A percentile compares a stretch with the other conserved stretches of the same genome.
Evolutionary conservation across 805 yeast genomes (phyloP).

Genomic region (Sugiyamaella qingdaonensis): DNA sequence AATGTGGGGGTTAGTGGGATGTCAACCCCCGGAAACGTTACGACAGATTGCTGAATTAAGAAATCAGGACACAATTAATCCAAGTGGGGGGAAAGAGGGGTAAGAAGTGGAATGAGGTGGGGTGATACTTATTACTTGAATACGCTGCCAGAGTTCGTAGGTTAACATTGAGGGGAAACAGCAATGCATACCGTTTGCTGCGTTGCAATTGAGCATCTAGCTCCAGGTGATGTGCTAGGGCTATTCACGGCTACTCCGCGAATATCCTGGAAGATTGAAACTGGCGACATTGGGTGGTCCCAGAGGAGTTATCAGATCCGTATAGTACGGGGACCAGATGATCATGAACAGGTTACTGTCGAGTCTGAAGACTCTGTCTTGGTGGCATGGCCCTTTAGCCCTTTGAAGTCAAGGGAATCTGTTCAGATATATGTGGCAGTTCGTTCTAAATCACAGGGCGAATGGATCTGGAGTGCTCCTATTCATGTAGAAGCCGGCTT

Average conservation of each 20-base stretch:
- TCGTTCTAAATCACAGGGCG: not conserved
- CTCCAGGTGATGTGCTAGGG: not conserved
- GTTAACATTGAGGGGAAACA: no score
- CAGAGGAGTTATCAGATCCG: conserved; percentile 7
- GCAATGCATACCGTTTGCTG: not conserved
- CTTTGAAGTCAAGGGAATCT: conserved; percentile 6
- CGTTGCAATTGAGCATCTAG: not conserved
- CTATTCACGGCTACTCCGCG: conserved; percentile 2
- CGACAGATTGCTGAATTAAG: no score
- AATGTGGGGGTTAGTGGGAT: no score
- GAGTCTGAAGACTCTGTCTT: conserved; percentile 8
- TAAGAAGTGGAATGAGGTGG: not conserved
- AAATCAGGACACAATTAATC: no score
- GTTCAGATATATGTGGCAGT: conserved; percentile 7
- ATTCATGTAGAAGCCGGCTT: conserved; percentile 2
- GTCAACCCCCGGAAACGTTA: no score
- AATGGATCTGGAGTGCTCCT: not conserved
- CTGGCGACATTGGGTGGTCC: conserved; percentile 4
- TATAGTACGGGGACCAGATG: not conserved
- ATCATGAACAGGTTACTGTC: not conserved
- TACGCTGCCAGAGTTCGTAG: no score
- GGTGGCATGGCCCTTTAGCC: conserved; percentile 6
- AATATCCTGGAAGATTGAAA: conserved; percentile 9
- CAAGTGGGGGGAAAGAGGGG: not conserved
- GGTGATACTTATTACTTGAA: no score